A percentile compares a stretch with the other conserved stretches of the same genome.
These are phyloP conservation scores for Botryotinia globosa DNA, from an alignment of 2,329 filamentous ascomycete genomes.

Conservation along the genomic window DNA sequence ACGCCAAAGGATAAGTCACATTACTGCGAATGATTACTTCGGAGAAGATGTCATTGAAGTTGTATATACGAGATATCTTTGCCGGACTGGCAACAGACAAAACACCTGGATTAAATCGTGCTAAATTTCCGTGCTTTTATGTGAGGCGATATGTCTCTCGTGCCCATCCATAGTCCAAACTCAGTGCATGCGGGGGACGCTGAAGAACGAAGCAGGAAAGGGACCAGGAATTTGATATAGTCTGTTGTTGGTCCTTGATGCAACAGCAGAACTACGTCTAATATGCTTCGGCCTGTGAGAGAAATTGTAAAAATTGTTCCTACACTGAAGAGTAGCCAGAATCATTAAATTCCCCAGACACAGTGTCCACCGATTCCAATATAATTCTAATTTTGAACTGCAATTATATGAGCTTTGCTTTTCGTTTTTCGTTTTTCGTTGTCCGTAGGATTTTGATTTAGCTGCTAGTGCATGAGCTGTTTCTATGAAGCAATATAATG, in stretches of 20 bases:
- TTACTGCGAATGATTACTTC: no score
- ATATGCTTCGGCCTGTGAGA: neutral
- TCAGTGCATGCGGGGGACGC: no score
- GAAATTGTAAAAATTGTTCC: neutral
- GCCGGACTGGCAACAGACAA: no score
- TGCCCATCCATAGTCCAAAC: no score
- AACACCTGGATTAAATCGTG: no score
- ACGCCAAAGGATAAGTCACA: conserved; percentile 13
- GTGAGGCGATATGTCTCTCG: no score
- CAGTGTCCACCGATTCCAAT: neutral
- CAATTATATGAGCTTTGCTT: neutral
- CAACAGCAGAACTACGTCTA: neutral
- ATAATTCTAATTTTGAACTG: neutral
- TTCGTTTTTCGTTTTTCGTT: no score
- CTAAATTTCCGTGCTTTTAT: no score
- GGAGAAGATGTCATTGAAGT: no score
- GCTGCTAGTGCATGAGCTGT: neutral
- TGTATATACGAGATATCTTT: no score
- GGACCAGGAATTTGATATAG: no score
- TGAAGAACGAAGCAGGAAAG: no score
- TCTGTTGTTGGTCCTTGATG: neutral
- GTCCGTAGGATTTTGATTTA: neutral
- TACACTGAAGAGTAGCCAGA: neutral
- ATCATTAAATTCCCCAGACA: neutral
- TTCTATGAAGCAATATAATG: neutral